Evolutionary conservation across 805 yeast genomes (phyloP).

Genomic region (Kodamaea hsintzibuensis): DNA sequence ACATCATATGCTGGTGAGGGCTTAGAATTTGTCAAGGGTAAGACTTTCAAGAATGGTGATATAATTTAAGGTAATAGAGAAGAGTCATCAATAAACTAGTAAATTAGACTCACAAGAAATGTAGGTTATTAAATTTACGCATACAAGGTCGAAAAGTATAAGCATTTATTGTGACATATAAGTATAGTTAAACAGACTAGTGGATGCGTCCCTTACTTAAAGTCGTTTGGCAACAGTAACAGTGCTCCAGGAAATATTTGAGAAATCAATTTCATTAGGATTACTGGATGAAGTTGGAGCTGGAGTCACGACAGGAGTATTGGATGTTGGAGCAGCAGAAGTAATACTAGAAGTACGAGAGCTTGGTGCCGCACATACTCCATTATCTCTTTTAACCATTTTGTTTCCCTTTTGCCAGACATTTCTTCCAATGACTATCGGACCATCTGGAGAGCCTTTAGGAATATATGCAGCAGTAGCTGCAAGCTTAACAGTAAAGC

Average conservation of each 20-base stretch:
- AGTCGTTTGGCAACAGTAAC: not conserved
- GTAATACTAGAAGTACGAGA: not conserved
- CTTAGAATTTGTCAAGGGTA: slow-evolving; percentile 55
- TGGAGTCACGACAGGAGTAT: not conserved
- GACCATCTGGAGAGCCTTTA: not conserved
- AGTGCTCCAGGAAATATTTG: not conserved
- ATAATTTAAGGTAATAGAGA: slow-evolving; percentile 13
- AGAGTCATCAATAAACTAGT: slow-evolving; percentile 1
- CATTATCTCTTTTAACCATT: not conserved
- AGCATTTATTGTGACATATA: too few relatives aligned
- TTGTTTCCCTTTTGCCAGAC: slow-evolving; percentile 1
- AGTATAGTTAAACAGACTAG: too few relatives aligned
- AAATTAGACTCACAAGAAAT: too few relatives aligned
- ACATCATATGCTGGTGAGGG: slow-evolving; percentile 80
- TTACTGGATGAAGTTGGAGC: not conserved
- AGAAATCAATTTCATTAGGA: not conserved
- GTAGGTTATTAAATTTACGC: too few relatives aligned
- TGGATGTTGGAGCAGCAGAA: too few relatives aligned
- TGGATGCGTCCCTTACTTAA: too few relatives aligned
- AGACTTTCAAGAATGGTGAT: slow-evolving; percentile 37
- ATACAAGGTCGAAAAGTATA: too few relatives aligned
- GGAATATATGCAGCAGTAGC: not conserved
- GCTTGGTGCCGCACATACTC: not conserved
- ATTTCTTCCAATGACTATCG: slow-evolving; percentile 1
- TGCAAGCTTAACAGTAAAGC: not conserved